phyloP scores from a whole-genome alignment of 2,329 filamentous ascomycete species.

The Delphinella strobiligena region DNA sequence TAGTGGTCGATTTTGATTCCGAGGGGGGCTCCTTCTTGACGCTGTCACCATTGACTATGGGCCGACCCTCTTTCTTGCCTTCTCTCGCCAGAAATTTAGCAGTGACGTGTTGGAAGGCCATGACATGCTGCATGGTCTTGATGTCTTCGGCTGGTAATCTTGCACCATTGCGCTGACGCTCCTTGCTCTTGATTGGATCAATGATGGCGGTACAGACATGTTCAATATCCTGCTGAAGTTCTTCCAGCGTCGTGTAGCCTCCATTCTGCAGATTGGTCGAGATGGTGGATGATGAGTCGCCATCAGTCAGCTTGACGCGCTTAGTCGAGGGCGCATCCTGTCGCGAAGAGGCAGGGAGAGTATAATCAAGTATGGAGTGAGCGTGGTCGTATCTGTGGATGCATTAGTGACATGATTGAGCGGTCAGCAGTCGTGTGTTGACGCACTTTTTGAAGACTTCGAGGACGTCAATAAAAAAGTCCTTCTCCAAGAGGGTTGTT shows the following conservation, averaged over 20 bases:
- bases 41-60: not conserved
- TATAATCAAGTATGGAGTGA: conserved; percentile 32
- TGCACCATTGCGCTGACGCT: conserved; percentile 9
- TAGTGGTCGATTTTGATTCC: not conserved
- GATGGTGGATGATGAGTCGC: conserved; percentile 24
- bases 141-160: conserved; percentile 23
- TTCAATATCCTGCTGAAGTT: conserved; percentile 26
- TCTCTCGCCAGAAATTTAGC: conserved; percentile 19
- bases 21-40: conserved; percentile 9
- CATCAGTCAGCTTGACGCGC: conserved; percentile 30
- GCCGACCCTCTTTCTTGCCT: conserved; percentile 9
- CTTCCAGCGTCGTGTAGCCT: conserved; percentile 28
- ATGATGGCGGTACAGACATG: conserved; percentile 27
- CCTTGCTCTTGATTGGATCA: conserved; percentile 19
- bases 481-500: conserved; percentile 17
- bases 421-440: too few relatives aligned
- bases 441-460: conserved; percentile 30
- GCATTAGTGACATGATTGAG: too few relatives aligned
- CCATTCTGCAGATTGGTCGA: conserved; percentile 24
- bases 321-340: conserved; percentile 31
- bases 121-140: conserved; percentile 20
- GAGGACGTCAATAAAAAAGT: conserved; percentile 27
- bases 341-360: conserved; percentile 17
- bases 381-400: conserved; percentile 25
- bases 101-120: conserved; percentile 17